These are phyloP conservation scores for Russula olivacea DNA, from an alignment of 768 basidiomycete species.

Conservation along the genomic window DNA sequence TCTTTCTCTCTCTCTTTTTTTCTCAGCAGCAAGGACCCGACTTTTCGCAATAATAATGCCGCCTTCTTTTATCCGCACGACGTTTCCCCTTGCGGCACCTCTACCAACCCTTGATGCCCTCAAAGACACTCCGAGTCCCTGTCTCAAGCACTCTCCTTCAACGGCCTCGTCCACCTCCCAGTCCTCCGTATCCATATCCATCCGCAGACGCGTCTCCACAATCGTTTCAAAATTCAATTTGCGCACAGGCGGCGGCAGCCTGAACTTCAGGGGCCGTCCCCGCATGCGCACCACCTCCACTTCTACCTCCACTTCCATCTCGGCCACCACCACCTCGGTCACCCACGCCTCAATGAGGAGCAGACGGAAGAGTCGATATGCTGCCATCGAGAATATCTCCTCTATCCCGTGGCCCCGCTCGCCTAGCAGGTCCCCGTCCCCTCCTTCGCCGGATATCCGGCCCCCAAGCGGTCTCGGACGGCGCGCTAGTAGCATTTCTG, in stretches of 20 bases:
- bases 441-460: slow-evolving; percentile 25
- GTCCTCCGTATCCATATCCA: background rate
- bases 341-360: background rate
- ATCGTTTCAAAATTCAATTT: background rate
- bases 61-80: slow-evolving; percentile 3
- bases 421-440: slow-evolving; percentile 23
- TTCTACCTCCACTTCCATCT: background rate
- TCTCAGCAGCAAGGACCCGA: too few relatives aligned
- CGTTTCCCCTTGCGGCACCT: background rate
- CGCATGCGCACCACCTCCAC: background rate
- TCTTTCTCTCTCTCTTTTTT: background rate
- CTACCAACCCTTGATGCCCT: background rate
- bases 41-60: too few relatives aligned
- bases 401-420: slow-evolving; percentile 6
- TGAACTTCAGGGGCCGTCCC: background rate
- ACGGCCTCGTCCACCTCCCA: slow-evolving; percentile 15
- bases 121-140: slow-evolving; percentile 3
- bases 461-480: slow-evolving; percentile 26
- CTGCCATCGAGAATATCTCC: background rate
- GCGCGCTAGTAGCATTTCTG: slow-evolving; percentile 23
- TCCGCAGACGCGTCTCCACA: slow-evolving; percentile 3
- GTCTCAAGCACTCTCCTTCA: slow-evolving; percentile 13
- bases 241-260: background rate
- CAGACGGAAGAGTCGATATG: too few relatives aligned
- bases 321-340: background rate